A percentile compares a stretch with the other conserved stretches of the same genome.
These are phyloP conservation scores for Stemphylium vesicarium DNA, from an alignment of 2,329 filamentous ascomycete species.

Conservation along the genomic window DNA sequence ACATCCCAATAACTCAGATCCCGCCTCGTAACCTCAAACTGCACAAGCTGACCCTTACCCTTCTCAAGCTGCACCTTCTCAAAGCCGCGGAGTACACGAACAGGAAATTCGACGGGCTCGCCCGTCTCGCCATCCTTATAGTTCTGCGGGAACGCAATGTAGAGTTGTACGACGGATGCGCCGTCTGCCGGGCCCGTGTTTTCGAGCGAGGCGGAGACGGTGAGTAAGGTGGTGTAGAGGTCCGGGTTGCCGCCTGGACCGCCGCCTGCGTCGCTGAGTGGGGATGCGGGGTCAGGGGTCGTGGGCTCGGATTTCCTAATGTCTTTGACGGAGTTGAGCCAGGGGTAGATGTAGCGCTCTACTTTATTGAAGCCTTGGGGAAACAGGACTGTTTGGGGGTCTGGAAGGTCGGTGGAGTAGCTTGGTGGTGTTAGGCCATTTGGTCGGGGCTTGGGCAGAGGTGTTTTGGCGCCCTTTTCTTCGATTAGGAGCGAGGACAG, in stretches of 20 bases:
- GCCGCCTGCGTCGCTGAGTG: slow-evolving; percentile 69
- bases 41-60: slow-evolving; percentile 33
- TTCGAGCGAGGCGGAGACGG: slow-evolving; percentile 60
- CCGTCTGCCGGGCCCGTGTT: slow-evolving; percentile 67
- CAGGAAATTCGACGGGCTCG: slow-evolving; percentile 64
- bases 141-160: slow-evolving; percentile 57
- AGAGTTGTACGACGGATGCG: slow-evolving; percentile 64
- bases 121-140: slow-evolving; percentile 52
- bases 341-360: slow-evolving; percentile 76
- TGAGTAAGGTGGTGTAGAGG: slow-evolving; percentile 64
- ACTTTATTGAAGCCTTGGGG: slow-evolving; percentile 67
- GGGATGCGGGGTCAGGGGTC: slow-evolving; percentile 63
- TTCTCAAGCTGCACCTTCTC: slow-evolving; percentile 50
- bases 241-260: slow-evolving; percentile 72
- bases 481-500: slow-evolving; percentile 61
- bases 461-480: slow-evolving; percentile 54
- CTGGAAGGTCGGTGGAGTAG: slow-evolving; percentile 63
- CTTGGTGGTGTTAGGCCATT: slow-evolving; percentile 44
- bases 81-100: slow-evolving; percentile 51
- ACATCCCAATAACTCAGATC: slow-evolving; percentile 54
- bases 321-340: slow-evolving; percentile 62
- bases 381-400: slow-evolving; percentile 64
- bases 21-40: slow-evolving; percentile 49
- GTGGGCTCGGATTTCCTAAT: slow-evolving; percentile 54
- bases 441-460: slow-evolving; percentile 42